Evolutionary conservation across 2,329 filamentous ascomycete species (phyloP), one percentile per base, ranked within the genome.

Genomic region (Colletotrichum nymphaeae): DNA sequence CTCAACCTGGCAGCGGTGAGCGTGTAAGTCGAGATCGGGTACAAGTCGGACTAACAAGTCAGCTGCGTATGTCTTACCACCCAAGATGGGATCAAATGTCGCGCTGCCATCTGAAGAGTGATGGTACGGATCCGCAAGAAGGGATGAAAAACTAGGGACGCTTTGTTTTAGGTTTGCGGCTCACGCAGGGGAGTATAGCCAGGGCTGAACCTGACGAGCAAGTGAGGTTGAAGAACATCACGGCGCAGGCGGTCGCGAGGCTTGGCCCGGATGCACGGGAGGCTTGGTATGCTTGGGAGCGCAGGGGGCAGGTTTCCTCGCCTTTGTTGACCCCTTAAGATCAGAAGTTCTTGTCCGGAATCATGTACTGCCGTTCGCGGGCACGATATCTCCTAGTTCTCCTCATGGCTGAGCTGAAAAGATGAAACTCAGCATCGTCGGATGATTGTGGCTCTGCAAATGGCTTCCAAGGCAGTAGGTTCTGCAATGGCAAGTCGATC

Each of bases 141-240:
- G 68, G 67, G 62, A 63, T 62, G 55, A 63, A 56, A 68, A 28
- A 52, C 63, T 26, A 42, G 60, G 65, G 56, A 30, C 19, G 58
- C 60, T 70, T 65, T 70, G 73, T 73, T 69, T 73, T 73, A 57
- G 62, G 28, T 63, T 73, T 73, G 73, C 65, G 73, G 70, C 73
- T 73, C 73, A 63, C 52, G 66, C 70, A 74, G 65, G 70, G 56
- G 56, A 58, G 42, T 72, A 35, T 60, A 30, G 67, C 68, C 67
- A 73, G 56, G 71, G 71, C 68, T 71, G 60, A 63, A 62, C 14
- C 19, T 62, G 12, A 35, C 28, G 24, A 16, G 9, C 35, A 42
- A 58, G 42, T 63, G 46, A 68, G 30, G 52, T 63, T 24, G 28
- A 49, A 24, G 46, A 16, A 28, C 8, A 37, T 24, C n/a, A 16